Conservation (phyloP, 345 rosid species). For the Pugionium dolabratum region DNA sequence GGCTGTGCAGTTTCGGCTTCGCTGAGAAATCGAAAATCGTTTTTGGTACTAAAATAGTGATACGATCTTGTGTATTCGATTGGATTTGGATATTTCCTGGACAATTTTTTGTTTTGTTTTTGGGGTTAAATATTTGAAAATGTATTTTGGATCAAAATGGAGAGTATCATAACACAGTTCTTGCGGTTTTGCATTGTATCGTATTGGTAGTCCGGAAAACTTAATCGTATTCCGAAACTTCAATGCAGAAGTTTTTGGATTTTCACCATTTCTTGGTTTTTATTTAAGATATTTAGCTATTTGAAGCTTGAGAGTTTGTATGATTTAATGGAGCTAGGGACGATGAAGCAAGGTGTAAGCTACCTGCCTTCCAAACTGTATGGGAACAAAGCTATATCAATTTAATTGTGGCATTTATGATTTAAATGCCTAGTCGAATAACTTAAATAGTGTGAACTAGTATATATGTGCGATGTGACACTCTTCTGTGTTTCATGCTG, state of each 20-base stretch:
- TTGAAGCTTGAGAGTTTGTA: neutral
- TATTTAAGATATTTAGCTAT: no score
- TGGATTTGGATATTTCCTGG: neutral
- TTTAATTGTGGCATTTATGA: neutral
- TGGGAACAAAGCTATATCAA: neutral
- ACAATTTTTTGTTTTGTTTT: neutral
- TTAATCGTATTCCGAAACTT: neutral
- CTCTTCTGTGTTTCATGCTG: slow-evolving; percentile 3
- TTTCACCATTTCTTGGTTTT: no score
- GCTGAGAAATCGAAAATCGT: neutral
- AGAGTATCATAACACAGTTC: neutral
- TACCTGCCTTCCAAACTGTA: neutral
- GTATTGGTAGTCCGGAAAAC: neutral
- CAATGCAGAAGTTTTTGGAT: neutral
- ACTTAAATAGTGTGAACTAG: neutral
- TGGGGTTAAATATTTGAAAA: neutral
- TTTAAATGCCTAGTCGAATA: neutral
- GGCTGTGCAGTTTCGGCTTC: neutral
- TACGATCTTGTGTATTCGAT: neutral
- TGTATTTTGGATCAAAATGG: neutral
- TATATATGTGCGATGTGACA: neutral
- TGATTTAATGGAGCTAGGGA: neutral
- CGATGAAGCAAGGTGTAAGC: neutral
- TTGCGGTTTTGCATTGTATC: neutral
- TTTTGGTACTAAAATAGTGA: no score